A percentile compares a stretch with the other conserved stretches of the same genome.
Conservation (phyloP, 148 eudicot genomes). For the Amaranthus cruentus region DNA sequence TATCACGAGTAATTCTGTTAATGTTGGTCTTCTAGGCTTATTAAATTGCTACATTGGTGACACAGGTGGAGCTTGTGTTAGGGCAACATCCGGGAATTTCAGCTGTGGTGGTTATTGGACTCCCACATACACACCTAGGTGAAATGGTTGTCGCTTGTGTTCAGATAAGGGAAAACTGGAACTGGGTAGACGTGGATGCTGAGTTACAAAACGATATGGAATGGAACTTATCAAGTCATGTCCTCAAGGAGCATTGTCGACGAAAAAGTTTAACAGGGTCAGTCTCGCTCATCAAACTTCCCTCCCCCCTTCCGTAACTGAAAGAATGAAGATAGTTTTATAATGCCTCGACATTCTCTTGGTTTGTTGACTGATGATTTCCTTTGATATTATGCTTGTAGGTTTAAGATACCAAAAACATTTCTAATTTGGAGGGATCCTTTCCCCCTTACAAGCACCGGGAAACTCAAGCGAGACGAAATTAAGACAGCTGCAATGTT, state of each 20-base stretch:
- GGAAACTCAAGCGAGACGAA: conserved; percentile 69
- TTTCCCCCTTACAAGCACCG: conserved; percentile 71
- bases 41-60: conserved; percentile 15
- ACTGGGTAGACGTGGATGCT: conserved; percentile 41
- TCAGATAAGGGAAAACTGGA: conserved; percentile 50
- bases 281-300: neutral
- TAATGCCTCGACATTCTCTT: neutral
- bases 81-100: conserved; percentile 72
- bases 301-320: neutral
- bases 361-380: neutral
- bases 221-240: conserved; percentile 36
- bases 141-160: conserved; percentile 80
- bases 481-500: conserved; percentile 45
- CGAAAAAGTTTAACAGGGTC: conserved; percentile 59
- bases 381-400: conserved; percentile 27
- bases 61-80: conserved; percentile 65
- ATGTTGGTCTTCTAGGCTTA: neutral
- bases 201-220: conserved; percentile 15
- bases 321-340: neutral
- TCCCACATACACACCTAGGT: conserved; percentile 56
- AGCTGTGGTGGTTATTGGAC: conserved; percentile 50
- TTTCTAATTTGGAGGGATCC: conserved; percentile 56
- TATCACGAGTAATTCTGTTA: neutral
- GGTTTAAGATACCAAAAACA: conserved; percentile 72
- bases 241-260: conserved; percentile 55